Evolutionary conservation across 768 basidiomycete species (phyloP).

Genomic region (Suillus paluster): DNA sequence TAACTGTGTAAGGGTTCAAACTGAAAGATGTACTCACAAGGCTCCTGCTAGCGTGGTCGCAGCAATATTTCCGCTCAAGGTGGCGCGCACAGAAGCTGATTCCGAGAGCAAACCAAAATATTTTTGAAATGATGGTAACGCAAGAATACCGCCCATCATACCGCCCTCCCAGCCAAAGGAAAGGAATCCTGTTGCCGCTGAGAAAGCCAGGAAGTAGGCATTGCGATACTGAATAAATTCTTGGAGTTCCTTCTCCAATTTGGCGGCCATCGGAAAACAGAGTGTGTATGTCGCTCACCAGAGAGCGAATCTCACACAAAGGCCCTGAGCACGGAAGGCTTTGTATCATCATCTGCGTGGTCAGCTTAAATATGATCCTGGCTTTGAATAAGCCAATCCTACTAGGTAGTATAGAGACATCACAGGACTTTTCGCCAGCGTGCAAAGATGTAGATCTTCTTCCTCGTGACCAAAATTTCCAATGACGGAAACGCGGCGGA

Average conservation of each 20-base stretch:
- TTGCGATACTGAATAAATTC: slow-evolving; percentile 34
- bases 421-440: too few species aligned
- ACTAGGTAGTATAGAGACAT: not conserved
- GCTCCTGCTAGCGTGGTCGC: slow-evolving; percentile 42
- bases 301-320: not conserved
- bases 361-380: not conserved
- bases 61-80: slow-evolving; percentile 41
- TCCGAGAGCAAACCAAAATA: slow-evolving; percentile 39
- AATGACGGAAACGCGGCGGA: too few species aligned
- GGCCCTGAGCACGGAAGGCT: not conserved
- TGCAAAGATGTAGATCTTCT: too few species aligned
- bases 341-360: not conserved
- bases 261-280: slow-evolving; percentile 14
- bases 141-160: slow-evolving; percentile 39
- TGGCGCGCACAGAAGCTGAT: slow-evolving; percentile 26
- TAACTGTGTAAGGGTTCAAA: not conserved
- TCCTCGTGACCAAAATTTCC: too few species aligned
- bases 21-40: slow-evolving; percentile 25
- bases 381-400: not conserved
- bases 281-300: not conserved
- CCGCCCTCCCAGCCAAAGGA: slow-evolving; percentile 44
- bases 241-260: slow-evolving; percentile 22
- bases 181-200: slow-evolving; percentile 38
- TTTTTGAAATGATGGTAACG: slow-evolving; percentile 38
- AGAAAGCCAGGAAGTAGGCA: slow-evolving; percentile 38